phyloP scores from a whole-genome alignment of 2,329 filamentous ascomycete species.

The Xylaria sp. region DNA sequence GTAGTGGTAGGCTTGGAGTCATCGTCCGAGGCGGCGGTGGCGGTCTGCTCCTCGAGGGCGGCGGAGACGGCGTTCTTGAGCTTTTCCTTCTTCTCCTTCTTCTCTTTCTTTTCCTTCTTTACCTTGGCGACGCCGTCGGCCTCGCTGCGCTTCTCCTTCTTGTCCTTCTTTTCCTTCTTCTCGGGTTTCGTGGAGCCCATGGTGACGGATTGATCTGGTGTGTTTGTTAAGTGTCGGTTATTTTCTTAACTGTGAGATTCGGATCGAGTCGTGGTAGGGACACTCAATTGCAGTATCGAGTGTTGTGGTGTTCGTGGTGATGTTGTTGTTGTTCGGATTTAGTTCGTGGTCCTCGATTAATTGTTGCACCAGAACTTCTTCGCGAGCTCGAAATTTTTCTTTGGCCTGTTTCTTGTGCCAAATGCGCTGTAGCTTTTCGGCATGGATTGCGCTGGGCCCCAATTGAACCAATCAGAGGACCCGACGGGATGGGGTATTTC shows the following conservation, averaged over 20 bases:
- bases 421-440: slow-evolving; percentile 12
- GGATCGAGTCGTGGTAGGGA: too few species aligned
- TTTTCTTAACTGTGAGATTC: neutral
- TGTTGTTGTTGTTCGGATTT: neutral
- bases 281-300: too few species aligned
- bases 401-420: slow-evolving; percentile 13
- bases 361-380: slow-evolving; percentile 6
- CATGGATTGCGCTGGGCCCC: slow-evolving; percentile 10
- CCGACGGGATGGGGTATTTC: slow-evolving; percentile 15
- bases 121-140: slow-evolving; percentile 50
- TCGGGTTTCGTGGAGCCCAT: slow-evolving; percentile 34
- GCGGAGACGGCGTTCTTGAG: slow-evolving; percentile 53
- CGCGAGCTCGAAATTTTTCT: slow-evolving; percentile 27
- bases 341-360: neutral
- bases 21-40: slow-evolving; percentile 42
- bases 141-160: slow-evolving; percentile 53
- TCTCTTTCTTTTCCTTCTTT: slow-evolving; percentile 61
- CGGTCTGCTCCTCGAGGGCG: slow-evolving; percentile 57
- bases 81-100: slow-evolving; percentile 68
- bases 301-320: too few species aligned
- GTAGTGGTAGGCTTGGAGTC: neutral
- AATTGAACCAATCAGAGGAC: slow-evolving; percentile 22
- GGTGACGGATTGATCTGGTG: slow-evolving; percentile 7
- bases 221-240: neutral
- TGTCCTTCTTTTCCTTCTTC: slow-evolving; percentile 51